Conservation (phyloP, 306 rosid genomes). For the Benincasa hispida region DNA sequence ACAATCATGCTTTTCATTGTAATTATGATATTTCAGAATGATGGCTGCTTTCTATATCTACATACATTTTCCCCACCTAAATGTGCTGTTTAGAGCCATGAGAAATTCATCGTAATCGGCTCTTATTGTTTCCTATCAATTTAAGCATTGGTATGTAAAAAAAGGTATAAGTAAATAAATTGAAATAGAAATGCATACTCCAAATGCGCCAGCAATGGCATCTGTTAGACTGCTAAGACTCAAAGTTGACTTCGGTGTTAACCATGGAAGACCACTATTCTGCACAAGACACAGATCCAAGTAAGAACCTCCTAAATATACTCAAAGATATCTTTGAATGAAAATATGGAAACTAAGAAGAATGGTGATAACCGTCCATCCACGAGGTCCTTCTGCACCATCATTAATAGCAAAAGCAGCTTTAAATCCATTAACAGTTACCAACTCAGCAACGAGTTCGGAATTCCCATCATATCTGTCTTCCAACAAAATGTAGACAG, state of each 20-base stretch:
- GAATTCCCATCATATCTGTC: constrained; percentile 98
- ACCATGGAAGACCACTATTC: constrained; percentile 90
- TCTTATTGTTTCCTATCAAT: background rate
- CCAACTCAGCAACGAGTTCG: constrained; percentile 92
- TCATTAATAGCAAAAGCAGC: constrained; percentile 92
- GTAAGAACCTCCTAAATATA: constrained; percentile 8
- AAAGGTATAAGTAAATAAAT: background rate
- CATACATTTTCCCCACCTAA: background rate
- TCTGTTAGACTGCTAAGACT: constrained; percentile 52
- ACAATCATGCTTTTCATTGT: background rate
- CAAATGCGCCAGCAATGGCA: constrained; percentile 38
- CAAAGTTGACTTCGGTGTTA: constrained; percentile 33
- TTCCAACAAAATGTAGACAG: constrained; percentile 51
- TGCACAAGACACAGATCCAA: constrained; percentile 25
- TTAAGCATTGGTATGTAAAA: background rate
- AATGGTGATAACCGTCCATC: constrained; percentile 68
- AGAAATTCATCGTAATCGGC: background rate
- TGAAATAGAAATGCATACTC: constrained; percentile 48
- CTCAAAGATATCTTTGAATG: background rate
- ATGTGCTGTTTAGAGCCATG: background rate
- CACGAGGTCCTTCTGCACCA: constrained; percentile 93
- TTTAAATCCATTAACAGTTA: constrained; percentile 71
- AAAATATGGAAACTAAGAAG: background rate
- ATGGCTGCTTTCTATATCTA: background rate
- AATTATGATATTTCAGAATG: background rate